phyloP scores from a whole-genome alignment of 108 stramenopile species.

The Nitzschia sp. region DNA sequence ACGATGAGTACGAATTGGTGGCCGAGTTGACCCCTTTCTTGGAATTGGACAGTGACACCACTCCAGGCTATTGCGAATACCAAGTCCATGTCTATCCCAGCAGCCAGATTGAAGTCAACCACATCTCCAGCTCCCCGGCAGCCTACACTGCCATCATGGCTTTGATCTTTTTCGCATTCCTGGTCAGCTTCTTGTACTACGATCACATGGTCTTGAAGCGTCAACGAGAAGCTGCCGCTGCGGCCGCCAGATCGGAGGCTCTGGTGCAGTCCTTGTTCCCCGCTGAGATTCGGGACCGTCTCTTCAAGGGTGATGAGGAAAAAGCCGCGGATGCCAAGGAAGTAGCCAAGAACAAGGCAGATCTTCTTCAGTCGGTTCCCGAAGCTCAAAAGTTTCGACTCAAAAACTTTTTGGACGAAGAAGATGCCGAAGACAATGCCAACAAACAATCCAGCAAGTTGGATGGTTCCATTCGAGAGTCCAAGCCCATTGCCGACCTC shows the following conservation, averaged over 20 bases:
- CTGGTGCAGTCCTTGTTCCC: slow-evolving; percentile 66
- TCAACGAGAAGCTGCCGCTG: slow-evolving; percentile 19
- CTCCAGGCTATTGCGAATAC: slow-evolving; percentile 10
- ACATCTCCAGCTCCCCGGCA: not conserved
- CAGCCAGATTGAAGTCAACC: not conserved
- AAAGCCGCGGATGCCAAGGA: not conserved
- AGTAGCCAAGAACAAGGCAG: not conserved
- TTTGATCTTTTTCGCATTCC: not conserved
- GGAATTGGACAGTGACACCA: not conserved
- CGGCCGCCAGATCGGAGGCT: slow-evolving; percentile 29
- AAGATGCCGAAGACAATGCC: not conserved
- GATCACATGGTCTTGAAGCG: slow-evolving; percentile 3
- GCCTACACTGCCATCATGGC: not conserved
- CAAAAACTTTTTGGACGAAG: slow-evolving; percentile 15
- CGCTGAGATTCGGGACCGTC: slow-evolving; percentile 50
- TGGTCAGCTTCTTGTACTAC: slow-evolving; percentile 5
- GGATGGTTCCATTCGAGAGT: not conserved
- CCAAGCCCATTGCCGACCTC: slow-evolving; percentile 67
- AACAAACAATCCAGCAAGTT: not conserved
- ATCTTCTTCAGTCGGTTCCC: not conserved
- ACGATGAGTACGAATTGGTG: not conserved
- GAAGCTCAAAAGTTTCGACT: slow-evolving; percentile 23
- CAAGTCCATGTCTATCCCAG: slow-evolving; percentile 20
- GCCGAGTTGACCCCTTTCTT: not conserved
- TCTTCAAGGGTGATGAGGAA: slow-evolving; percentile 24